A percentile compares a stretch with the other conserved stretches of the same genome.
Conservation (phyloP, 1,139 yeast genomes). For the Sugiyamaella pinicola region DNA sequence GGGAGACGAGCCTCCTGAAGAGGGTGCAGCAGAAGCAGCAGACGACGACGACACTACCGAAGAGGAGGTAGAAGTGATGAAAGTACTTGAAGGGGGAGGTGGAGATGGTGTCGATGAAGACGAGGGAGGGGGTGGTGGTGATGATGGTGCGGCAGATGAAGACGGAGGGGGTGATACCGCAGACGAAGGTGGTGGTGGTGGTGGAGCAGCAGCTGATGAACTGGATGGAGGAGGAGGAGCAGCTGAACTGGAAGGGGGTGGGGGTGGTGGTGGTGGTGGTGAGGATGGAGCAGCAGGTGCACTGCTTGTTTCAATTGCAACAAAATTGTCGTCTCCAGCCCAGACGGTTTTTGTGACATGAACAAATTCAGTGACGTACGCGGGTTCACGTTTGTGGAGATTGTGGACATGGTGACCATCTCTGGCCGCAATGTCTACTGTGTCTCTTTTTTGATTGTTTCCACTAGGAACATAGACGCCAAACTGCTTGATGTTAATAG, state of each 20-base stretch:
- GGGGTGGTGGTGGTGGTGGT: conserved; percentile 27
- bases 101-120: conserved; percentile 33
- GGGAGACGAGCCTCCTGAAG: conserved; percentile 35
- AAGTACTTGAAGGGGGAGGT: conserved; percentile 26
- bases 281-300: conserved; percentile 30
- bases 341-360: conserved; percentile 76
- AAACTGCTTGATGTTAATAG: conserved; percentile 73
- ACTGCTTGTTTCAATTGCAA: conserved; percentile 30
- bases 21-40: conserved; percentile 31
- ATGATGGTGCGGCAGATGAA: conserved; percentile 25
- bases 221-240: conserved; percentile 32
- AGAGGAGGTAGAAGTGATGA: conserved; percentile 19
- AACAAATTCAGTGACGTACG: conserved; percentile 45
- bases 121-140: conserved; percentile 31
- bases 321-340: conserved; percentile 57
- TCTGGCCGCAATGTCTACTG: conserved; percentile 27
- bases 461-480: conserved; percentile 58
- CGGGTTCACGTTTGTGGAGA: conserved; percentile 54
- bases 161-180: conserved; percentile 29
- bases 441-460: conserved; percentile 44
- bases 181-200: conserved; percentile 29
- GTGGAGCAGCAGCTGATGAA: conserved; percentile 15
- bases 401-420: conserved; percentile 55
- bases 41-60: conserved; percentile 25
- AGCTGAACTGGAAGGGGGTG: conserved; percentile 31